These are phyloP conservation scores for Trametes meyenii DNA, from an alignment of 768 basidiomycete genomes.

Conservation along the genomic window DNA sequence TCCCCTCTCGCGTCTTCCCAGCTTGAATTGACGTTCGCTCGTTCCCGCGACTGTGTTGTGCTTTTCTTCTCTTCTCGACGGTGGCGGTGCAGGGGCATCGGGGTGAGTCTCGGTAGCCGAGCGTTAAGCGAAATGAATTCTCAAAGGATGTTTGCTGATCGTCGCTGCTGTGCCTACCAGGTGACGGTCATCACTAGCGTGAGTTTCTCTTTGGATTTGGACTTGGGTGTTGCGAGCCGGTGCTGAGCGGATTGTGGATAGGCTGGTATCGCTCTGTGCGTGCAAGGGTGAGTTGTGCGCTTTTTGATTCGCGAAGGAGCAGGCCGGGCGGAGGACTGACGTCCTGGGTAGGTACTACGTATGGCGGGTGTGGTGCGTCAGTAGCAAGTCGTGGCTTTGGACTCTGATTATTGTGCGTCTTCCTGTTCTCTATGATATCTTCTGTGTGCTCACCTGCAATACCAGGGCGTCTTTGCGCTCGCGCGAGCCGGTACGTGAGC, in stretches of 20 bases:
- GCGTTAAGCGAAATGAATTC: background rate
- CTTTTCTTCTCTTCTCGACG: background rate
- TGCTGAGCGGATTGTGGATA: background rate
- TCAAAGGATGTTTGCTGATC: background rate
- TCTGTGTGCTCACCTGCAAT: background rate
- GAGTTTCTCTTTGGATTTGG: background rate
- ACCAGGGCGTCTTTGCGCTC: background rate
- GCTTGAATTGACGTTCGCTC: background rate
- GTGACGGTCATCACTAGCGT: slow-evolving; percentile 7
- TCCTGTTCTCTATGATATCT: no score
- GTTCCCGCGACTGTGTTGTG: no score
- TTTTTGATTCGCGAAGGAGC: no score
- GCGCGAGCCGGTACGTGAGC: slow-evolving; percentile 7
- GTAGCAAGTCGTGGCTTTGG: slow-evolving; percentile 8
- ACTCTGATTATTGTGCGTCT: background rate
- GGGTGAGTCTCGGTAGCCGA: slow-evolving; percentile 7
- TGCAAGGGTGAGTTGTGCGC: slow-evolving; percentile 3
- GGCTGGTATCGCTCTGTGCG: slow-evolving; percentile 8
- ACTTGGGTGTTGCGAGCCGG: background rate
- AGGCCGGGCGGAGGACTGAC: background rate
- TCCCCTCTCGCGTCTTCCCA: no score
- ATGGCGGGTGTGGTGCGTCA: slow-evolving; percentile 15
- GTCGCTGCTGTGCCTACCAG: background rate
- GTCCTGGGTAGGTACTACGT: slow-evolving; percentile 2
- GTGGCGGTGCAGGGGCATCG: slow-evolving; percentile 17